Base-by-base conservation (phyloP, 305 asterid species). In the Lippia alba region DNA sequence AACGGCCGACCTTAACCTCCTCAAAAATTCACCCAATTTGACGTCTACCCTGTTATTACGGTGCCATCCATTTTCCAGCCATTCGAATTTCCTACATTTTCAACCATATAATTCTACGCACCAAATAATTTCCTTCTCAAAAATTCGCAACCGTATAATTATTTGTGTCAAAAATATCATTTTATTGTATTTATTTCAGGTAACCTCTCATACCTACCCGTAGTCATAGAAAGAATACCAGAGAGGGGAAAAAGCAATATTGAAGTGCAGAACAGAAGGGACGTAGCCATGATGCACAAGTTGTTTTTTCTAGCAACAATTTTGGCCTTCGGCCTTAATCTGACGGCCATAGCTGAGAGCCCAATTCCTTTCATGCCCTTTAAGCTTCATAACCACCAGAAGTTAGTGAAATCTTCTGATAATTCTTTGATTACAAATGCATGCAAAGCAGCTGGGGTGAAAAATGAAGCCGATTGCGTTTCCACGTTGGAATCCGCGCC, bases 371-470 rank as follows among this genome's bases (percentile, higher is more conserved):
- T 7, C 67, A 44, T 67, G 56, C 9, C 41, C 41, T 36, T 67
- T 64, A 41, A 55, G 4, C 44, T 65, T 66, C 64, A 12, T 61
- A 65, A 46, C 17, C 50, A 19, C 0, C 41, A 18, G 16, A 67
- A 71, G 64, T 54, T 66, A 4, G 58, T 78, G 0, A 41, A 34
- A 3, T 53, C 51, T 0, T 19, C 80, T 10, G 76, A 70, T 12
- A 70, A 72, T 0, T 41, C 66, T 7, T 81, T 89, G 56, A 64
- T 89, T 8, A 39, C 75, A 17, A 78, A 76, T 5, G 90, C 92
- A 0, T 89, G 94, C 70, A 53, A 41, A 3, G 84, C 80, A 20
- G 57, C 78, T 46, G 68, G 70, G 0, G 72, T 8, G 9, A 5
- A 64, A 1, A 61, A 73, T 50, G 77, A 64, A n/a, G 44, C 74